These are phyloP conservation scores for Erodium chrysanthum DNA, from an alignment of 441 rosid genomes.

Conservation along the genomic window DNA sequence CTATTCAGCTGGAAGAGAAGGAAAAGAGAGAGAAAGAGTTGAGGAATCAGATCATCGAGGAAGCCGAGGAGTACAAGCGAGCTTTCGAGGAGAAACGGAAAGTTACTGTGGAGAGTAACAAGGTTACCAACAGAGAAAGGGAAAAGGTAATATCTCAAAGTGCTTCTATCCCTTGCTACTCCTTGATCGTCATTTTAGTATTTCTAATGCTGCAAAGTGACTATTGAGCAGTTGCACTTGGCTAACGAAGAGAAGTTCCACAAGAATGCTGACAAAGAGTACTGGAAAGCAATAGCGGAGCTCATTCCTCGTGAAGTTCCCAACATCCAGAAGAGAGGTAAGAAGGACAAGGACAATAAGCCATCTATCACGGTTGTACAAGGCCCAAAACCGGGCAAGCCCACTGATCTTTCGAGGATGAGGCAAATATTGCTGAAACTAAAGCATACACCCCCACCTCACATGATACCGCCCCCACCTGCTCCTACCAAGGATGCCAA, in stretches of 20 bases:
- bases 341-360: constrained; percentile 62
- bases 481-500: constrained; percentile 36
- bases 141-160: constrained; percentile 39
- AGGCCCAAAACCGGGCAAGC: constrained; percentile 89
- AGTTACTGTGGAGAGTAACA: constrained; percentile 52
- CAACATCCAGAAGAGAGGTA: constrained; percentile 54
- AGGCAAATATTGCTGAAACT: constrained; percentile 56
- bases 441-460: constrained; percentile 66
- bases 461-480: constrained; percentile 49
- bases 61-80: constrained; percentile 48
- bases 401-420: constrained; percentile 75
- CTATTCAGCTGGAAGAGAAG: constrained; percentile 63
- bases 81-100: constrained; percentile 63
- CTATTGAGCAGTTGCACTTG: constrained; percentile 35
- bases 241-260: constrained; percentile 59
- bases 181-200: background rate
- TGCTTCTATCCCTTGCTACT: background rate
- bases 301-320: constrained; percentile 81
- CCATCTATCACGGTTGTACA: constrained; percentile 47
- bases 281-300: constrained; percentile 84
- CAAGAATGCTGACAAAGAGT: constrained; percentile 57
- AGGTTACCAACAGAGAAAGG: constrained; percentile 47
- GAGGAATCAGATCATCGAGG: constrained; percentile 55
- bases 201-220: background rate
- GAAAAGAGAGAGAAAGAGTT: constrained; percentile 65